Evolutionary conservation across 163 green algal species (phyloP), one percentile per base, ranked within the genome.

Genomic region (Prototheca wickerhamii): DNA sequence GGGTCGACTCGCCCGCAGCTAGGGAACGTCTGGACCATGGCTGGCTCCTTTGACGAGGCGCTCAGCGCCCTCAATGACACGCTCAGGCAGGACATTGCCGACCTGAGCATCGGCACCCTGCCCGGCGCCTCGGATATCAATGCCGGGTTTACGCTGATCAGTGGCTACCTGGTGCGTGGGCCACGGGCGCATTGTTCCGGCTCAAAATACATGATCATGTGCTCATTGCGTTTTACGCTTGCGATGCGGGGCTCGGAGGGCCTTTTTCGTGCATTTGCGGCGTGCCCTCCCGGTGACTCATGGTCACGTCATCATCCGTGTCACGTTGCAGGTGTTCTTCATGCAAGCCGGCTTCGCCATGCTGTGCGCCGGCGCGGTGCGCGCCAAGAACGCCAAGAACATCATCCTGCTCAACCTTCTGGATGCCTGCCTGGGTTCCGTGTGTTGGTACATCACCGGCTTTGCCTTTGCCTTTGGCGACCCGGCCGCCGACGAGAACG

Each of bases 331-430:
- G 28, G 73, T 82, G 60, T 80, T 82, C 62, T 80, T 82, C 63
- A 84, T 80, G 74, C 77, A 82, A 68, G 73, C 58, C 33, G 78
- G 81, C 42, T 80, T 80, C n/a, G 73, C 73, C 57, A 80, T 80
- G 80, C 71, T 87, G 31, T 87, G 77, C 35, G 71, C 82, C 46
- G 81, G 81, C 46, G 76, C 58, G 33, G 81, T 87, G 34, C 71
- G 81, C n/a, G 69, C 76, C 60, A 82, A 80, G 33, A 85, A 85
- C 34, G 79, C 81, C 63, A 84, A 84, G 73, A 82, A 87, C 65
- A 87, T 87, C 65, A 79, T 81, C 63, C 74, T 86, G 28, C 73
- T 87, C 28, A 86, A 85, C 66, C 65, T 87, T 46, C 59, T 86
- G 44, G 81, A 87, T 64, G 79, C 81, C 5, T 83, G 76, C 59